phyloP scores from a whole-genome alignment of 257 asterid species.

The Nicotiana tabacum region DNA sequence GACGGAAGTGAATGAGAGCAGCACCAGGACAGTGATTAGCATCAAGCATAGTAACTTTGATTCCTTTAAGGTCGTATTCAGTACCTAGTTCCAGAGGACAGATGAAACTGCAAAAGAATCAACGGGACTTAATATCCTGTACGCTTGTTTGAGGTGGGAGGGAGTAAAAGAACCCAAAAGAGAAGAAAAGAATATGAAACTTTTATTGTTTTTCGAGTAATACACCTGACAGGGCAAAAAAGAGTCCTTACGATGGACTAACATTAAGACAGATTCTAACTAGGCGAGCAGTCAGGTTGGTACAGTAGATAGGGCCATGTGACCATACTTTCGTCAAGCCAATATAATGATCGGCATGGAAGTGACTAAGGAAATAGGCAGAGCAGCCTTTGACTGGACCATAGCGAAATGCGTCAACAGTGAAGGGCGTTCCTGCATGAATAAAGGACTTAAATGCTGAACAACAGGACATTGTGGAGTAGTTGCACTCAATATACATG shows the following conservation, averaged over 20 bases:
- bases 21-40: conserved; percentile 33
- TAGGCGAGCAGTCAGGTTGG: conserved; percentile 25
- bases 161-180: not conserved
- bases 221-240: not conserved
- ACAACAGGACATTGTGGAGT: not conserved
- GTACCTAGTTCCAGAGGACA: conserved; percentile 16
- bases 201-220: not conserved
- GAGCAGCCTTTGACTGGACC: conserved; percentile 17
- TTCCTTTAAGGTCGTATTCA: conserved; percentile 19
- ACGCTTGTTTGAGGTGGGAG: not conserved
- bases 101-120: conserved; percentile 8
- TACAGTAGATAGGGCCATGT: conserved; percentile 27
- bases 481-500: not conserved
- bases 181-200: not conserved
- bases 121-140: not conserved
- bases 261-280: conserved; percentile 21
- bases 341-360: conserved; percentile 28
- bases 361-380: conserved; percentile 24
- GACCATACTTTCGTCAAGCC: conserved; percentile 26
- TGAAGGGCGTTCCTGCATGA: conserved; percentile 24
- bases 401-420: conserved; percentile 30
- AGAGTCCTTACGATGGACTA: conserved; percentile 14
- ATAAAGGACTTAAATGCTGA: not conserved
- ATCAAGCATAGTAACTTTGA: conserved; percentile 28
- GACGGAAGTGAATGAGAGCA: conserved; percentile 26